phyloP scores from a whole-genome alignment of 2,329 filamentous ascomycete species.

The Keithomyces neogunnii region DNA sequence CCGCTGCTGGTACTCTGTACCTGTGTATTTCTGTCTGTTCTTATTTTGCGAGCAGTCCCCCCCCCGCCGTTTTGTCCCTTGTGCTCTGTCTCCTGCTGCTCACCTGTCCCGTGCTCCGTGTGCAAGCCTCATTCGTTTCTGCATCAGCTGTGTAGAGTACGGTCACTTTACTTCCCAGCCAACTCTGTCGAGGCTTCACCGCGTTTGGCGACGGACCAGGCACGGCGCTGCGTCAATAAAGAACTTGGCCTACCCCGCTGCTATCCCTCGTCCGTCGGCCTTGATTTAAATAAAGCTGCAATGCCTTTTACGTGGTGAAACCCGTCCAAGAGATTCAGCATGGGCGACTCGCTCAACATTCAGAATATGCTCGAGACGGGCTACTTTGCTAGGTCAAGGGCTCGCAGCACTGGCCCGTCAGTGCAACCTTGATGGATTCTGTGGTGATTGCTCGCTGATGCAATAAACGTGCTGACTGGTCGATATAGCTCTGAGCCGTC shows the following conservation, averaged over 20 bases:
- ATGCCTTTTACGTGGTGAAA: slow-evolving; percentile 13
- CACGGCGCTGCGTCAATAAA: neutral
- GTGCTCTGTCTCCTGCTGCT: too few relatives aligned
- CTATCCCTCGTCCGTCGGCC: neutral
- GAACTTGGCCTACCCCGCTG: neutral
- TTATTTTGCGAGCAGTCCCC: neutral
- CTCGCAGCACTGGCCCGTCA: slow-evolving; percentile 22
- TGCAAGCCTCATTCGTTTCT: too few relatives aligned
- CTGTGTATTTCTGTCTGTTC: neutral
- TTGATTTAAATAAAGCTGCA: slow-evolving; percentile 4
- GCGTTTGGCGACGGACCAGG: neutral
- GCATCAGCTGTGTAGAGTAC: too few relatives aligned
- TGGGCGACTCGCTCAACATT: slow-evolving; percentile 36
- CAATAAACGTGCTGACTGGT: neutral
- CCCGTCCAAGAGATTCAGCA: slow-evolving; percentile 19
- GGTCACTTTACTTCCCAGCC: too few relatives aligned
- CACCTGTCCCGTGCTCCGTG: too few relatives aligned
- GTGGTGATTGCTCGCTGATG: neutral
- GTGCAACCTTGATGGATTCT: neutral
- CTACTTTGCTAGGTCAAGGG: slow-evolving; percentile 40
- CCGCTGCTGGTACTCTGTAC: neutral
- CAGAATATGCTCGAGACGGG: slow-evolving; percentile 40
- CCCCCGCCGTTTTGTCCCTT: too few relatives aligned
- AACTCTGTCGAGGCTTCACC: neutral
- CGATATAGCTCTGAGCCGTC: slow-evolving; percentile 3